Evolutionary conservation across 768 basidiomycete genomes (phyloP), one percentile per base, ranked within the genome.

Genomic region (Pulveroboletus frians): DNA sequence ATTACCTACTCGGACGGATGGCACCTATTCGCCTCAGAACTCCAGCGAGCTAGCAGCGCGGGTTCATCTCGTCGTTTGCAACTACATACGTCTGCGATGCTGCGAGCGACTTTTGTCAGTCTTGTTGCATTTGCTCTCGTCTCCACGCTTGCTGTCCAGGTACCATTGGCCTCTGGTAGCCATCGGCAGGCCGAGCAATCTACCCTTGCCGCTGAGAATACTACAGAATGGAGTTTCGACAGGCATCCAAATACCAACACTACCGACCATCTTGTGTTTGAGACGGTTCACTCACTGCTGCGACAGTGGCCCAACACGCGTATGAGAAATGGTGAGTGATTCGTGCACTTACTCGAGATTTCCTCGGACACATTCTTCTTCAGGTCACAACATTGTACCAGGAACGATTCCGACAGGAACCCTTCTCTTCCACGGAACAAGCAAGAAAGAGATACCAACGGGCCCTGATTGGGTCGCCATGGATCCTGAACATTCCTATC

Each of bases 221-320:
- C 11, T 1, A 13, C 23, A 9, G 17, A 43, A 2, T 71, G 69
- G 69, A 48, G 36, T 30, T 41, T 69, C 14, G 46, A 63, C n/a
- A 41, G 42, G 5, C 31, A 42, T 1, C 69, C 69, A 1, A 50
- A 54, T 29, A 50, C 56, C 9, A 61, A 64, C 47, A 52, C 54
- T 10, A 72, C 71, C 2, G 48, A 55, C n/a, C 50, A 59, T 38
- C 50, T 60, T 31, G 49, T 62, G 2, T 60, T 62, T 37, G 56
- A 63, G 57, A 50, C 64, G 53, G 50, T 62, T 55, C 20, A 55
- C 64, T 36, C 54, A 61, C 15, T 62, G 1, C 62, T 74, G 10
- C 73, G 75, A 40, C 73, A 69, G 47, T 76, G 75, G 74, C 69
- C 72, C 13, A 73, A 76, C 44, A n/a, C n/a, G n/a, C n/a, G n/a